Conservation (phyloP, 495 filamentous ascomycete species). For the Staphylotrichum longicolle region DNA sequence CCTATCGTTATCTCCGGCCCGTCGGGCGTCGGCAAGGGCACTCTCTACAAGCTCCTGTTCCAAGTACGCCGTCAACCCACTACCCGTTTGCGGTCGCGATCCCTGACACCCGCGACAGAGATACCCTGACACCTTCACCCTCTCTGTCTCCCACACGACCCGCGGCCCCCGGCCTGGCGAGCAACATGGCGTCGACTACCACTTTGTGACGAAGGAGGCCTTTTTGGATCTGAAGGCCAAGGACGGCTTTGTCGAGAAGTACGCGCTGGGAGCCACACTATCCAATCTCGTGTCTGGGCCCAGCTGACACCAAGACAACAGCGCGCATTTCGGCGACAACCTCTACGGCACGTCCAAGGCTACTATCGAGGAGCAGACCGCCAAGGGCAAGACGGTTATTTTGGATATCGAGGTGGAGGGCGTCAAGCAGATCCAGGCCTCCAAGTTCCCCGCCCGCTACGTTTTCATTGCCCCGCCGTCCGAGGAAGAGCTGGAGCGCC, state of each 20-base stretch:
- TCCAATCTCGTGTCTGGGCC: too few relatives aligned
- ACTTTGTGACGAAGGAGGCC: conserved; percentile 67
- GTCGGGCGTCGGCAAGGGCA: conserved; percentile 83
- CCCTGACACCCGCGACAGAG: conserved; percentile 29
- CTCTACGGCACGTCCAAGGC: conserved; percentile 79
- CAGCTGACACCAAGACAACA: conserved; percentile 29
- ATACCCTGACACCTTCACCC: conserved; percentile 72
- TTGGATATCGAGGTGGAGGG: conserved; percentile 98
- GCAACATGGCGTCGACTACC: conserved; percentile 73
- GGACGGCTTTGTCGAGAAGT: conserved; percentile 75
- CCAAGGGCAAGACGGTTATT: conserved; percentile 64
- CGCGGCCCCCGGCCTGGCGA: conserved; percentile 75
- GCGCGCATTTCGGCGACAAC: conserved; percentile 81
- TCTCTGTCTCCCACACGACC: conserved; percentile 86
- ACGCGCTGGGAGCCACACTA: background rate
- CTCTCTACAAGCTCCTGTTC: conserved; percentile 71
- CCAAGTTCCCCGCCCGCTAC: conserved; percentile 73
- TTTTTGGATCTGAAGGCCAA: conserved; percentile 68
- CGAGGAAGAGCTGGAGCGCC: conserved; percentile 67
- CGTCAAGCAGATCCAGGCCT: conserved; percentile 88
- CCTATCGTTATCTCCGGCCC: conserved; percentile 88
- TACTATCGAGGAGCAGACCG: conserved; percentile 71
- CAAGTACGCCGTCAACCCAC: conserved; percentile 21
- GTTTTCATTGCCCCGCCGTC: conserved; percentile 82
- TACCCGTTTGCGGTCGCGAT: conserved; percentile 36